Evolutionary conservation across 1,284 basidiomycete species (phyloP), one percentile per base, ranked within the genome.

Genomic region (Phylloboletellus chloephorus): DNA sequence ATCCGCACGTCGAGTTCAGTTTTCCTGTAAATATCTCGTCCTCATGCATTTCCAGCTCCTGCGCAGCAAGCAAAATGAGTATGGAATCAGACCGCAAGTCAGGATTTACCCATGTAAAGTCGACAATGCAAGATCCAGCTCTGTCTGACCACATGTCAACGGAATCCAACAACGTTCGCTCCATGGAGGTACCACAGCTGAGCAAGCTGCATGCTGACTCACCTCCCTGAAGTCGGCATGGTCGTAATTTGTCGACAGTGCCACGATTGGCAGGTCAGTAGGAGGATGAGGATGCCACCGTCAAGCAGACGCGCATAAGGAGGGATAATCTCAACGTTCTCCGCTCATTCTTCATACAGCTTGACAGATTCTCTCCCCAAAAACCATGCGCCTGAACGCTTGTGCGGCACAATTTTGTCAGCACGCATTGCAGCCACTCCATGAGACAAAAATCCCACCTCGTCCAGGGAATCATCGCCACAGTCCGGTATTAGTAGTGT

Each of bases 391-490:
- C 84, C 85, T 29, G 78, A 79, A 52, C 78, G 81, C 79, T 88
- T 79, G 19, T 30, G 12, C 28, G 25, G 35, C 31, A 36, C 20
- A 39, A 43, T 46, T 21, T 36, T 15, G 35, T 41, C 29, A 41
- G 31, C 29, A 37, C 1, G 34, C 17, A 19, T 28, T 19, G 9
- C 29, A 50, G 15, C 44, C 33, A 35, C 37, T 23, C 17, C 43
- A 43, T 29, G 31, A 44, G n/a, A n/a, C n/a, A 39, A 15, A 16
- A 42, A 29, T 51, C 60, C 19, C 45, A 80, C 81, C 68, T 86
- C 84, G 57, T 84, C 81, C 85, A 88, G 87, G 32, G 90, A 86
- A 63, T 91, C 86, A 65, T 89, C 88, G 58, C 90, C 88, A 56
- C 79, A 81, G 55, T 91, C 87, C 6, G 76, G 74, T 43, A 76